Base-by-base conservation (phyloP, 2,329 filamentous ascomycete species). In the Colletotrichum chlorophyti region DNA sequence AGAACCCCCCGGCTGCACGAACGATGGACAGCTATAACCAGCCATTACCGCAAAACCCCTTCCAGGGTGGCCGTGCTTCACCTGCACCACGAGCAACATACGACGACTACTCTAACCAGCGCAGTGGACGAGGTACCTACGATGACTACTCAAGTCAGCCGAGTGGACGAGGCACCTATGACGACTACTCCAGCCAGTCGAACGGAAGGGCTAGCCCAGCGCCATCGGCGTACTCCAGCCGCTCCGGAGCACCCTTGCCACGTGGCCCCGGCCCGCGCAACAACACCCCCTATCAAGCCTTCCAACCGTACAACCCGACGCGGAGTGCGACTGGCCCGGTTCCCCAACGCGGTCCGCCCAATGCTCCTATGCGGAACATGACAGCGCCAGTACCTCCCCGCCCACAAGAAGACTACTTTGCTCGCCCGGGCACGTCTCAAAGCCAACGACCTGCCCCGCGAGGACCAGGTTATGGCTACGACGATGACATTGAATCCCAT, bases 301-400 rank as follows among this genome's bases (percentile, higher is more conserved):
- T 57, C 43, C 69, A 66, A 40, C 64, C 60, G 6, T 69, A 66
- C 52, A 61, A 65, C 26, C 70, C 74, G 1, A 54, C 65, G 50
- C 73, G 79, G 29, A 81, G 76, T 52, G 70, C 72, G 24, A 79
- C 78, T 12, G 72, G 72, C 1, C 73, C 74, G 4, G 63, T 74
- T 12, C 68, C 72, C 23, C 65, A 67, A 9, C 64, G 71, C 23
- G 72, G 68, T 31, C 70, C 69, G 34, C 72, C 69, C 11, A 70
- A 72, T 32, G 65, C 73, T 24, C 76, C 76, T 1, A 74, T 74
- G 61, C 73, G 80, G 47, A 80, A 76, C 53, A 74, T 81, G 73
- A 81, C 79, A 19, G 76, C 74, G 4, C 76, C 77, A 4, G 64
- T 74, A 51, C 71, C 58, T 37, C 26, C 27, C 12, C 53, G 58